Conservation (phyloP, 495 filamentous ascomycete genomes). For the Talaromyces ruber region DNA sequence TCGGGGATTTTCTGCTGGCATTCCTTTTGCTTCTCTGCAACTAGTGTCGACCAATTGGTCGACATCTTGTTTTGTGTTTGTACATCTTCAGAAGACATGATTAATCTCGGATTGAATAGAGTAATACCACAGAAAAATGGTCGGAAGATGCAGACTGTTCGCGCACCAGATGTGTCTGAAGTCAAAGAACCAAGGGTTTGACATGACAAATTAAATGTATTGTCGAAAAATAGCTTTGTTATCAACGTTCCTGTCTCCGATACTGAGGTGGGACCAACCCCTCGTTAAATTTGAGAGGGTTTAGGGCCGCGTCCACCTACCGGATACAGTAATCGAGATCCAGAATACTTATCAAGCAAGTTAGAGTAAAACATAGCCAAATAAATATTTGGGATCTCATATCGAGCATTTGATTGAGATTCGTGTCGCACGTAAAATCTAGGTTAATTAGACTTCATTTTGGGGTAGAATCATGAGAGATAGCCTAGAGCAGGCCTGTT, state of each 20-base stretch:
- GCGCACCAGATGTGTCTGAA: neutral
- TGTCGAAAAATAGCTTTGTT: neutral
- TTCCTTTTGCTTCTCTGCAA: neutral
- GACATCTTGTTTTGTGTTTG: neutral
- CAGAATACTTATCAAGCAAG: no score
- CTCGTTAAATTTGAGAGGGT: neutral
- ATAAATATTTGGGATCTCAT: no score
- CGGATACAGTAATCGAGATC: neutral
- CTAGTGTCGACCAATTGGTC: neutral
- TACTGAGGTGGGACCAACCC: neutral
- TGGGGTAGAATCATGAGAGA: no score
- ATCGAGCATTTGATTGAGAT: no score
- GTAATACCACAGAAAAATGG: no score
- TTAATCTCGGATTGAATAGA: neutral
- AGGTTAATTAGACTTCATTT: no score
- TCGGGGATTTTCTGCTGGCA: neutral
- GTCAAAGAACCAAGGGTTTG: neutral
- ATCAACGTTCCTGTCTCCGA: neutral
- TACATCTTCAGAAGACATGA: neutral
- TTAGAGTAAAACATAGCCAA: no score
- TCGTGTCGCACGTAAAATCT: no score
- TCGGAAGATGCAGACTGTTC: neutral
- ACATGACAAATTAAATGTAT: neutral
- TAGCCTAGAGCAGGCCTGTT: no score
- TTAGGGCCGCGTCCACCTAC: neutral